These are phyloP conservation scores for Penicillium glabrum DNA, from an alignment of 2,329 filamentous ascomycete species.

Conservation along the genomic window DNA sequence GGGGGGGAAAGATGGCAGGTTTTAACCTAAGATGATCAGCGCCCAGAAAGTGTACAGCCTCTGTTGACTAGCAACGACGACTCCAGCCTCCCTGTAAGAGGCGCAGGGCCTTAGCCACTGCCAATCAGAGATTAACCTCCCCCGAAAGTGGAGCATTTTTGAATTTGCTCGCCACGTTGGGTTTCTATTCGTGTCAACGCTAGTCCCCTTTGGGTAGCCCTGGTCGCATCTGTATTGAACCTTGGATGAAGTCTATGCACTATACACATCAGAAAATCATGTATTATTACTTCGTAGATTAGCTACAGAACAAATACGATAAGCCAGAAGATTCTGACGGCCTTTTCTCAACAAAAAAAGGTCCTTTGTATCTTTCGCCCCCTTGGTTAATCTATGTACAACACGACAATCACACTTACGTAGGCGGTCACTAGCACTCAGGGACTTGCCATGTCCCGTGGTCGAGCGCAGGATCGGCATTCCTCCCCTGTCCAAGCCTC, in stretches of 20 bases:
- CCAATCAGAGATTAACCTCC: background rate
- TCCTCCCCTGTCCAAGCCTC: constrained; percentile 3
- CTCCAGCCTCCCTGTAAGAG: constrained; percentile 23
- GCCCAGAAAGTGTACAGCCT: constrained; percentile 15
- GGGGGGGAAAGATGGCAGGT: constrained; percentile 2
- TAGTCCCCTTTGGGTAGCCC: background rate
- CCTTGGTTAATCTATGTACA: background rate
- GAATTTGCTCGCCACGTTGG: background rate
- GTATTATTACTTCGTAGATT: background rate
- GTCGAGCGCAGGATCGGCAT: constrained; percentile 14
- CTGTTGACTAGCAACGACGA: constrained; percentile 3
- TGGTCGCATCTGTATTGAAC: background rate
- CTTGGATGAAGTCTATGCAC: background rate
- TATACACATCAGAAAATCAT: background rate
- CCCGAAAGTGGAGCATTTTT: background rate
- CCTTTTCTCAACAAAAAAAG: background rate
- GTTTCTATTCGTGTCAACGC: constrained; percentile 7
- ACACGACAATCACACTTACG: background rate
- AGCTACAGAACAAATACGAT: background rate
- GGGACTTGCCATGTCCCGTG: background rate
- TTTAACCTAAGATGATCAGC: constrained; percentile 17
- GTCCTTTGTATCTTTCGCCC: background rate
- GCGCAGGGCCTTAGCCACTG: constrained; percentile 12
- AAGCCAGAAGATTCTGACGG: too few relatives aligned
- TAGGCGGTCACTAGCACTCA: background rate